phyloP scores from a whole-genome alignment of 2,329 filamentous ascomycete genomes.

The Incumbomyces delicatus region DNA sequence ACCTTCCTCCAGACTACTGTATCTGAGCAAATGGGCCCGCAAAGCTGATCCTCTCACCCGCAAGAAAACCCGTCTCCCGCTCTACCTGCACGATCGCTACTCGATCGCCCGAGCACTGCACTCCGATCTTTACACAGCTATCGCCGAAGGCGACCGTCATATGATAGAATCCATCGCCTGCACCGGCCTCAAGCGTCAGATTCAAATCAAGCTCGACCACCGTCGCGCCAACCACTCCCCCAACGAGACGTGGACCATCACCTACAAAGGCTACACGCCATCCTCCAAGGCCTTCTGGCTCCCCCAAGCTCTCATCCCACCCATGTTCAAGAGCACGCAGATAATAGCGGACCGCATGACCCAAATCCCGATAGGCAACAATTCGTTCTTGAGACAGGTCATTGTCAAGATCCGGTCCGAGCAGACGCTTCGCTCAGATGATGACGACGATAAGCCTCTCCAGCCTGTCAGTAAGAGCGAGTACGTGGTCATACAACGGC shows the following conservation, averaged over 20 bases:
- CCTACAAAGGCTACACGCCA: conserved; percentile 9
- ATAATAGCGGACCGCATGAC: conserved; percentile 34
- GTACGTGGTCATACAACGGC: conserved; percentile 43
- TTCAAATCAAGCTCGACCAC: conserved; percentile 26
- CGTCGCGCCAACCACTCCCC: conserved; percentile 17
- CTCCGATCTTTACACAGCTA: conserved; percentile 36
- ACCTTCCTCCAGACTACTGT: conserved; percentile 14
- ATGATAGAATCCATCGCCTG: conserved; percentile 30
- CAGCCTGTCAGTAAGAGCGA: conserved; percentile 25
- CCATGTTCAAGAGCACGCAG: conserved; percentile 23
- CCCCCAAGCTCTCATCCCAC: conserved; percentile 27
- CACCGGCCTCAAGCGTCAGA: conserved; percentile 28
- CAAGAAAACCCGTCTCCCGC: conserved; percentile 8
- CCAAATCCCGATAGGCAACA: conserved; percentile 29
- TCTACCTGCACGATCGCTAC: conserved; percentile 8
- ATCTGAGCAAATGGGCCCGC: conserved; percentile 8
- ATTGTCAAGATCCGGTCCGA: conserved; percentile 30
- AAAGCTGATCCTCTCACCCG: conserved; percentile 11
- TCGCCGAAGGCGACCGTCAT: conserved; percentile 32
- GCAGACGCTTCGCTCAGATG: conserved; percentile 26
- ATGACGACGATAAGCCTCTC: conserved; percentile 2
- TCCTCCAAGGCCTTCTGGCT: conserved; percentile 26
- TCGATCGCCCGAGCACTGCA: conserved; percentile 27
- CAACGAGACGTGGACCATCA: conserved; percentile 9
- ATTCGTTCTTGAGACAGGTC: conserved; percentile 32